A percentile compares a stretch with the other conserved stretches of the same genome.
Evolutionary conservation across 208 protist species (phyloP).

Genomic region (Acanthamoeba healyi): DNA sequence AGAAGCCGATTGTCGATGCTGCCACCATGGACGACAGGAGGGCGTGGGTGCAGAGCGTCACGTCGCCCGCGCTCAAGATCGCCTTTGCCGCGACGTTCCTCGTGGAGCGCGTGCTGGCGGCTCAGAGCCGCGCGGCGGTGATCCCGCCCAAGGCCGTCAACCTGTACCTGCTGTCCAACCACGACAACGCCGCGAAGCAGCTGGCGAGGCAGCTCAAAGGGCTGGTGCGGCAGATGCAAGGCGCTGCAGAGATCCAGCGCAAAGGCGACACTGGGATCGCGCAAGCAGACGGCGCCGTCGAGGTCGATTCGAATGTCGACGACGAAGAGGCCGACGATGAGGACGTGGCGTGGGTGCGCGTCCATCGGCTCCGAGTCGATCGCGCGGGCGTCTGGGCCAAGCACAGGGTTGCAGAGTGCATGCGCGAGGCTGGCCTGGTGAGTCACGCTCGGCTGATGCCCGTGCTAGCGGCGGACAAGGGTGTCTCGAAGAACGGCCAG

Average conservation of each 20-base stretch:
- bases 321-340: background rate
- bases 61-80: background rate
- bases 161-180: background rate
- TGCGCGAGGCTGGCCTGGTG: slow-evolving; percentile 1
- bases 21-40: background rate
- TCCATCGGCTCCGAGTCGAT: slow-evolving; percentile 9
- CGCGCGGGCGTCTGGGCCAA: slow-evolving; percentile 18
- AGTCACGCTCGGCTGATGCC: background rate
- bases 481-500: background rate
- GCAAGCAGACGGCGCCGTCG: too few relatives aligned
- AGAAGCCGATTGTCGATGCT: background rate
- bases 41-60: background rate
- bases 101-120: background rate
- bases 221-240: background rate
- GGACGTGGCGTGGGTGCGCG: background rate
- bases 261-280: background rate
- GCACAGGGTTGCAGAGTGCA: background rate
- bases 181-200: background rate
- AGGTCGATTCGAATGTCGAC: too few relatives aligned
- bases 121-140: background rate
- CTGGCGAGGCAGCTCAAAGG: background rate
- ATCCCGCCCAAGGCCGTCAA: background rate
- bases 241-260: background rate
- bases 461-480: background rate
- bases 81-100: slow-evolving; percentile 5